Evolutionary conservation across 345 rosid genomes (phyloP).

Genomic region (Eucalyptus pauciflora): DNA sequence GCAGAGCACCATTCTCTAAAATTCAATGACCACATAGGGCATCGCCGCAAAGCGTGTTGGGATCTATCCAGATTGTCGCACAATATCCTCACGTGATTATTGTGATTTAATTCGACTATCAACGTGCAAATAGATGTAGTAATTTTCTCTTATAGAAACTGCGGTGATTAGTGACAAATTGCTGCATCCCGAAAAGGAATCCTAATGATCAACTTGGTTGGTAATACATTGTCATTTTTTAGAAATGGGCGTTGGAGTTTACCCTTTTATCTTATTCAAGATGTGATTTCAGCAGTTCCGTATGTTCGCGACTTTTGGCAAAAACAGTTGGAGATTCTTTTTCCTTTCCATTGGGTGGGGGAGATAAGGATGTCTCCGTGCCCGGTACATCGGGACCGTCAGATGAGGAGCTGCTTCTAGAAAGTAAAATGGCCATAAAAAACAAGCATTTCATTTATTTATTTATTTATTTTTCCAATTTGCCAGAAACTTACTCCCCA

Average conservation of each 20-base stretch:
- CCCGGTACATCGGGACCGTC: too few relatives aligned
- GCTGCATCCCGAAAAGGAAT: not conserved
- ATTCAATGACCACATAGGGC: not conserved
- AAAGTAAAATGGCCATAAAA: not conserved
- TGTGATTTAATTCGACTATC: not conserved
- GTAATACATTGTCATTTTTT: not conserved
- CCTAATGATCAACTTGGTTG: not conserved
- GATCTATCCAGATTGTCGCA: not conserved
- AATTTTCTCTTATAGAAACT: too few relatives aligned
- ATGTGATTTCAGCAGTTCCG: not conserved
- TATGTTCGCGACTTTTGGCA: not conserved
- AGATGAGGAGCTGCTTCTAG: not conserved
- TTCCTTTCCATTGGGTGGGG: too few relatives aligned
- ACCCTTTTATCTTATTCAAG: not conserved
- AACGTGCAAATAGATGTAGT: not conserved
- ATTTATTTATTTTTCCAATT: not conserved
- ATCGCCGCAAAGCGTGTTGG: not conserved
- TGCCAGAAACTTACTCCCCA: not conserved
- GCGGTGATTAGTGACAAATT: fast-evolving
- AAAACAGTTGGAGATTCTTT: not conserved
- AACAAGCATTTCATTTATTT: not conserved
- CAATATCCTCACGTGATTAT: not conserved
- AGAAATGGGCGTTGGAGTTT: not conserved
- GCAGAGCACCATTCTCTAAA: not conserved
- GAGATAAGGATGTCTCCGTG: too few relatives aligned